Base-by-base conservation (phyloP, 805 yeast genomes). In the Henningerozyma blattae region DNA sequence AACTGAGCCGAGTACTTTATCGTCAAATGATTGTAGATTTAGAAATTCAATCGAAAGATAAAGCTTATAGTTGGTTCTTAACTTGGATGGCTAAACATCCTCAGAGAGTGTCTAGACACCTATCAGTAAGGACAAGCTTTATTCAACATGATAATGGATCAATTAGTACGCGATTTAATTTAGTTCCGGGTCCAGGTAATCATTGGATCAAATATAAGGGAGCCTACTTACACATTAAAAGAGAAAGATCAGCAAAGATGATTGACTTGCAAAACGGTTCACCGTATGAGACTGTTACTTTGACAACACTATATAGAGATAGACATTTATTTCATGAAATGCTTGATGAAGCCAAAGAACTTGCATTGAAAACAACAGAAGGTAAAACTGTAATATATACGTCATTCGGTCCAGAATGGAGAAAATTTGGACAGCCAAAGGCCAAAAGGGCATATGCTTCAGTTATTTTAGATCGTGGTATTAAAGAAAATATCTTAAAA, bases 351-450 rank as follows among this genome's bases (percentile, higher is more conserved):
- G 97, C 97, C 3, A 84, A 87, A 47, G 59, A 65, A 26, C 59
- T 84, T 62, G 97, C 97, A 0, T 65, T 86, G 51, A 74, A 73
- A 46, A 68, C 78, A 20, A 78, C 81, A 39, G 94, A 85, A 51
- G 97, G 98, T 6, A 89, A 86, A 51, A 91, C 97, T 0, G 97
- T 91, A 6, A 61, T 91, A 4, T 91, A 72, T 56, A 84, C 95
- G 4, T 81, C 95, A 9, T 89, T 91, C 84, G 98, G 97, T 1
- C 95, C 95, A 19, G 98, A 91, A 51, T 91, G 98, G 98, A 68
- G 97, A 49, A 94, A 94, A 4, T 91, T 91, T 63, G 98, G 98
- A 2, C 87, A 78, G 52, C 97, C 98, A 1, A 69, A 95, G 41
- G 78, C 77, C 47, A 89, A 89, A 59, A 67, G 98, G 46, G 59